Conservation (phyloP, 805 yeast species). For the Candida nonsorbophila region DNA sequence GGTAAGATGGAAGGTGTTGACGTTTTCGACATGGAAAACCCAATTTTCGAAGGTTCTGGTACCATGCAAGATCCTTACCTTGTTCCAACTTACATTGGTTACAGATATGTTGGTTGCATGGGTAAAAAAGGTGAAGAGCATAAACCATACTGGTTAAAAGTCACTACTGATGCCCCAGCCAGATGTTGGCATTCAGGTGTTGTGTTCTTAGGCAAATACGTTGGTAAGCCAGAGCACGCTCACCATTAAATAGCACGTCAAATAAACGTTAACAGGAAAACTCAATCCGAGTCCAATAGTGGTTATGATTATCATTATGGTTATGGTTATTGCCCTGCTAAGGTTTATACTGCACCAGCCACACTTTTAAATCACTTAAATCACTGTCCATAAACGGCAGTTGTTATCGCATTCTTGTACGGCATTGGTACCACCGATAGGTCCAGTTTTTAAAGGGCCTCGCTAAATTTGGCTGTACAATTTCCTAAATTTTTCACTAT, state of each 20-base stretch:
- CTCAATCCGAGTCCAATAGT: too few relatives aligned
- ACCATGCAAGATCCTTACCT: constrained; percentile 85
- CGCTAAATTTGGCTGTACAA: neutral
- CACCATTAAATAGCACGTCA: constrained; percentile 47
- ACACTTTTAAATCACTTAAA: too few relatives aligned
- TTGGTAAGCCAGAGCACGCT: constrained; percentile 73
- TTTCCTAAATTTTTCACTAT: constrained; percentile 2
- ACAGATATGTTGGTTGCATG: constrained; percentile 95
- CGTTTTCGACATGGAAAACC: constrained; percentile 82
- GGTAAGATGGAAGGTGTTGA: constrained; percentile 96
- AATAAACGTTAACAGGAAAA: too few relatives aligned
- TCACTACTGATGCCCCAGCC: constrained; percentile 72
- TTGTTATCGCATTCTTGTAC: too few relatives aligned
- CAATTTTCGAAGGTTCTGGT: constrained; percentile 85
- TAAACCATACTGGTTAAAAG: constrained; percentile 87
- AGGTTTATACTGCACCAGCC: too few relatives aligned
- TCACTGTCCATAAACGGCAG: too few relatives aligned
- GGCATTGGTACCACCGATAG: too few relatives aligned
- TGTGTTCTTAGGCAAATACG: constrained; percentile 81
- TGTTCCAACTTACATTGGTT: constrained; percentile 85
- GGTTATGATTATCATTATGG: too few relatives aligned
- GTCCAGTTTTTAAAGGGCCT: too few relatives aligned
- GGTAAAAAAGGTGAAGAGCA: constrained; percentile 89
- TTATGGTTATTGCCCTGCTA: too few relatives aligned
- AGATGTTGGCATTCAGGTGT: constrained; percentile 99